Base-by-base conservation (phyloP, 1,284 basidiomycete genomes). In the Porogramme epimiltina region DNA sequence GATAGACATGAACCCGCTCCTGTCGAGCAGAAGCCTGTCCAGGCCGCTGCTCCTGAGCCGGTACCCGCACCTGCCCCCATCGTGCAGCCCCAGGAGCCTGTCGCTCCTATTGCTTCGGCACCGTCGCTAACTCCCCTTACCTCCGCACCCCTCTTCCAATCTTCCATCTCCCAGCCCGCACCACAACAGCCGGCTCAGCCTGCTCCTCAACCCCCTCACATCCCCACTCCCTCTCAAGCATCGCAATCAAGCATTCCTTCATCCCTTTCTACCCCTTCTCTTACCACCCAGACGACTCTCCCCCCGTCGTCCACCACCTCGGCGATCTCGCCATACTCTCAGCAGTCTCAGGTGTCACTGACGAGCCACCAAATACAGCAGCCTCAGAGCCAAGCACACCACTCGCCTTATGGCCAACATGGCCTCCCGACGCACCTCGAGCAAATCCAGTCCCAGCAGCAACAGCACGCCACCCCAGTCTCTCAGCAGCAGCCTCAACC, bases 401-500 rank as follows among this genome's bases (percentile, higher is more conserved):
- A 82, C 51, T 78, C 82, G 52, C 28, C 28, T 6, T 86, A 85
- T 63, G 70, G 78, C 10, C 85, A 86, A 47, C 85, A 85, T 52
- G 78, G 77, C 22, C 74, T 88, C 25, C 76, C 80, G 3, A 77
- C 79, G 1, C 84, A 87, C 55, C 77, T 85, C 54, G 85, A 87
- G 42, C 77, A 81, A 28, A 63, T 78, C 5, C 81, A 82, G 59
- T 66, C 62, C 31, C 63, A 73, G 25, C 48, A 56, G 23, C 75
- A 74, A 54, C 75, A 70, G 28, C 54, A 59, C 34, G 13, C 34
- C 15, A 66, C 68, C 5, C 20, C 45, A 22, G 60, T 58, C 6
- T 60, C 64, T 19, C 77, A 76, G 51, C 59, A 65, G 9, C 71
- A 73, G 49, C 68, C 71, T 20, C 66, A 59, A 42, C 62, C 66